Evolutionary conservation across 2,329 filamentous ascomycete genomes (phyloP).

Genomic region (Xylaria sp.): DNA sequence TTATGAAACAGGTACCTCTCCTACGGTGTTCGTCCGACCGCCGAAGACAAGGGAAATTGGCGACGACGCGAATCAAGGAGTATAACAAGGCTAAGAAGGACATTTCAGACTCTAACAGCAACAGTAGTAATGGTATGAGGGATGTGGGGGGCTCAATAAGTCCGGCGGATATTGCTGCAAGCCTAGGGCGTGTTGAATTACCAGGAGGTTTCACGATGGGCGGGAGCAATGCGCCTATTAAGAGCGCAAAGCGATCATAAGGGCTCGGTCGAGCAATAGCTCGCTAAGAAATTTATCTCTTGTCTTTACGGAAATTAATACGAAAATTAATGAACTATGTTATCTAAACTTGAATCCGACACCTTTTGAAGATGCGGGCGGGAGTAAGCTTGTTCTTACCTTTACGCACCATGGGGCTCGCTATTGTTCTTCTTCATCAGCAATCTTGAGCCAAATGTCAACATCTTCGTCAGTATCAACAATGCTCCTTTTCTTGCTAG

Average conservation of each 20-base stretch:
- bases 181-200: slow-evolving; percentile 33
- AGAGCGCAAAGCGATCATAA: neutral
- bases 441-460: slow-evolving; percentile 33
- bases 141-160: slow-evolving; percentile 14
- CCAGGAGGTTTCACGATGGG: slow-evolving; percentile 32
- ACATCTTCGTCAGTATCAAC: neutral
- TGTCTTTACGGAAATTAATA: too few relatives aligned
- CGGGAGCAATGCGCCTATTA: neutral
- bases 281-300: neutral
- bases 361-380: neutral
- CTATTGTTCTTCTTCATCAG: slow-evolving; percentile 24
- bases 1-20: slow-evolving; percentile 45
- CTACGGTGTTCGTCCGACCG: slow-evolving; percentile 53
- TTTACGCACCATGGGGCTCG: neutral
- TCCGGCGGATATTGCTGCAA: slow-evolving; percentile 35
- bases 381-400: neutral
- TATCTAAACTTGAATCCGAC: neutral
- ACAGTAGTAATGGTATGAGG: neutral
- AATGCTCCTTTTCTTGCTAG: neutral
- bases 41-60: slow-evolving; percentile 49
- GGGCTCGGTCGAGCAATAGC: neutral
- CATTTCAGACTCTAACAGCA: slow-evolving; percentile 30
- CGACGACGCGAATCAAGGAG: slow-evolving; percentile 49
- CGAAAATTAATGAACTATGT: neutral
- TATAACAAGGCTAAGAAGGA: slow-evolving; percentile 51